Percentiles rank a stretch among this genome's conserved stretches.
These are phyloP conservation scores for Diplodia corticola DNA, from an alignment of 2,329 filamentous ascomycete genomes.

Conservation along the genomic window DNA sequence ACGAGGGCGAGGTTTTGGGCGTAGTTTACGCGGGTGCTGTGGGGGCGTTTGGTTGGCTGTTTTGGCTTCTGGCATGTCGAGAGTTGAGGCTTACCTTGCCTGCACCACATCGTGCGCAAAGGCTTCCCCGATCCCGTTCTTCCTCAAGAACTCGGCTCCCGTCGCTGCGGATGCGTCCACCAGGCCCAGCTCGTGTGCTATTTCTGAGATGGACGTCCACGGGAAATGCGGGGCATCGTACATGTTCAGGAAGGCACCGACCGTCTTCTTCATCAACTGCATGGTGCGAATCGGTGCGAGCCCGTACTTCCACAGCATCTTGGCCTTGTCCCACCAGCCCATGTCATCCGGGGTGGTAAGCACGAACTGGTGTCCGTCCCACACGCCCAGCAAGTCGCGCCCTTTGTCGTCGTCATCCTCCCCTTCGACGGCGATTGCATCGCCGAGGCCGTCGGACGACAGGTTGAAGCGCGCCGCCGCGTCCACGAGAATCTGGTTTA, in stretches of 20 bases:
- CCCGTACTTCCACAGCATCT: constrained; percentile 84
- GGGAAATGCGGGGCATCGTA: constrained; percentile 84
- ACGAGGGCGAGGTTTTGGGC: constrained; percentile 84
- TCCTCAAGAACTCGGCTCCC: constrained; percentile 69
- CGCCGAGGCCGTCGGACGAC: constrained; percentile 36
- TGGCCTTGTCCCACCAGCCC: constrained; percentile 77
- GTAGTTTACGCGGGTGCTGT: constrained; percentile 87
- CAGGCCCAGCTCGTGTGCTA: constrained; percentile 67
- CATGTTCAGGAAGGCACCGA: constrained; percentile 73
- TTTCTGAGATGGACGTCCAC: constrained; percentile 72
- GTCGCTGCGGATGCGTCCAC: constrained; percentile 66
- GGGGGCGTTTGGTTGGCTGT: neutral
- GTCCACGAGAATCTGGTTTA: constrained; percentile 79
- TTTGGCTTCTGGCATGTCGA: neutral
- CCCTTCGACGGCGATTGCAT: constrained; percentile 48
- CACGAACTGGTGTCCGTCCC: constrained; percentile 77
- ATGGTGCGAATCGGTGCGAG: constrained; percentile 72
- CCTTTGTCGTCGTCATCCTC: constrained; percentile 28
- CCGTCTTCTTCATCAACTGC: constrained; percentile 68
- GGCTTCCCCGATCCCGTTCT: constrained; percentile 64
- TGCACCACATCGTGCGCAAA: constrained; percentile 85
- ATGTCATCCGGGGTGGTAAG: constrained; percentile 62
- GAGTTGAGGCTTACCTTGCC: constrained; percentile 49
- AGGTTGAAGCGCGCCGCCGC: constrained; percentile 73
- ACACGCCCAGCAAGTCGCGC: constrained; percentile 66